Evolutionary conservation across 805 yeast genomes (phyloP), one percentile per base, ranked within the genome.

Genomic region (Hanseniaspora valbyensis): DNA sequence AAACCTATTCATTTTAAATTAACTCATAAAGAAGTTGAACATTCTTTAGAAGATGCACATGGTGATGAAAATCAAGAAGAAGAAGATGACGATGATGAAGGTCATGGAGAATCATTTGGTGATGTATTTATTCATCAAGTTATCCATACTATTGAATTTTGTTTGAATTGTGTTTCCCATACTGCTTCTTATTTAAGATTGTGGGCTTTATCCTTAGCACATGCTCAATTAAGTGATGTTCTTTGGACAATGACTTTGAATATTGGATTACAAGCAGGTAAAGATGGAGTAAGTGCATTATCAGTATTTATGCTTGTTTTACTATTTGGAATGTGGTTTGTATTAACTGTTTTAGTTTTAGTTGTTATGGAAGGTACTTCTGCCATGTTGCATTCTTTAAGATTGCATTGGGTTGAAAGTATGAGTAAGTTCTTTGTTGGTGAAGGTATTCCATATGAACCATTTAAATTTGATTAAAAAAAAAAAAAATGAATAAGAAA

Each of bases 291-390:
- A 12, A 10, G 36, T 2, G 3, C 40, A 1, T 9, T n/a, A 7
- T 21, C 44, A 26, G 75, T 78, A 6, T 52, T 76, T 36, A 73
- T 74, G 74, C 74, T 80, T 1, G 78, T 80, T 18, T 62, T 76
- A 25, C 64, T 82, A 50, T 82, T 81, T 66, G 83, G 78, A 28
- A 74, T 81, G 77, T 82, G 89, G 89, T 81, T 82, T 63, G 73
- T 75, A 6, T 69, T 82, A 57, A 81, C 88, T 0, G 81, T 79
- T 34, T 73, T 78, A 57, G 78, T 82, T 38, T 68, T 82, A 61
- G 88, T 82, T 43, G 69, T 80, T 44, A 82, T 82, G 89, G 89
- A 82, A 66, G 89, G 89, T 52, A 82, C 88, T 0, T 80, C 86
- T n/a, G 88, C 88, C 19, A 82, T 82, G 89, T 69, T 82, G 59